phyloP scores from a whole-genome alignment of 345 rosid genomes.

The Aurinia saxatilis region DNA sequence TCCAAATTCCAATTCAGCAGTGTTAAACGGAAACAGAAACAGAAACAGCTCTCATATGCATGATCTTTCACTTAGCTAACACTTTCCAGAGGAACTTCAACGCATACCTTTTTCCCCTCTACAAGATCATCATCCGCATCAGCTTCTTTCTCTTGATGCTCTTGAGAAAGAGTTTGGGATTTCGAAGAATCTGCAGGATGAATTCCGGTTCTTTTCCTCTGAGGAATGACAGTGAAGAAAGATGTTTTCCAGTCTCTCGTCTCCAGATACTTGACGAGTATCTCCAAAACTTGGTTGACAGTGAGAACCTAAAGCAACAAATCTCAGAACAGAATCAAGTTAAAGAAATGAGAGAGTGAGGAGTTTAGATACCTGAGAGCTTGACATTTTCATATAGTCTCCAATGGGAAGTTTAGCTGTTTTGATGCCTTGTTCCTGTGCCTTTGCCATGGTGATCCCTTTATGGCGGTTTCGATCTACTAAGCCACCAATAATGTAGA shows the following conservation, averaged over 20 bases:
- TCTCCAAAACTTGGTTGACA: constrained; percentile 93
- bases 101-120: constrained; percentile 47
- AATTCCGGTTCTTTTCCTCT: constrained; percentile 58
- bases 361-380: constrained; percentile 64
- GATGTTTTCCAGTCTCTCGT: constrained; percentile 80
- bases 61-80: constrained; percentile 24
- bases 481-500: constrained; percentile 79
- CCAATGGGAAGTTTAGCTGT: constrained; percentile 86
- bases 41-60: constrained; percentile 13
- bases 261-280: constrained; percentile 75
- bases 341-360: neutral
- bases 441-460: constrained; percentile 87
- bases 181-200: constrained; percentile 30
- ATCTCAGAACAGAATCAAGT: neutral
- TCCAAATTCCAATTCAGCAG: constrained; percentile 1
- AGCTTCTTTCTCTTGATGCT: constrained; percentile 24
- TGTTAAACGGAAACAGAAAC: constrained; percentile 1
- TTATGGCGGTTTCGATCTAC: constrained; percentile 95
- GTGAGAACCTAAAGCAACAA: constrained; percentile 64
- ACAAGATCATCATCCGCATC: constrained; percentile 30
- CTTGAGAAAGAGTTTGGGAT: constrained; percentile 30
- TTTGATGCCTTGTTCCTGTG: constrained; percentile 79
- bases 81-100: constrained; percentile 35
- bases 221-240: constrained; percentile 88
- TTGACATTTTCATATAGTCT: constrained; percentile 84